phyloP scores from a whole-genome alignment of 225 moss, liverwort and hornwort genomes.

The Lunularia cruciata region DNA sequence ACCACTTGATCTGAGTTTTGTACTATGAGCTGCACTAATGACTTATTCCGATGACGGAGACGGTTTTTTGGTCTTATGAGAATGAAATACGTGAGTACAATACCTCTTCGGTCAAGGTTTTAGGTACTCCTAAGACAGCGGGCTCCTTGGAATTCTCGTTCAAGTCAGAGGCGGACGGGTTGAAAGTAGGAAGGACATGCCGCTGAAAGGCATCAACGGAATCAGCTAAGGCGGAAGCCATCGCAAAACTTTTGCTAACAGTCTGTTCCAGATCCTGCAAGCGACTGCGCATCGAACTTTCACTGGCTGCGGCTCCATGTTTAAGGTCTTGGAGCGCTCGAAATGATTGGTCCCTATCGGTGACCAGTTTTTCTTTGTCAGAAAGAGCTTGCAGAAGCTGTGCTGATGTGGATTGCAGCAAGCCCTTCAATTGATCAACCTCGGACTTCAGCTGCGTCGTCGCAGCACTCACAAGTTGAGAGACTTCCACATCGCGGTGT shows the following conservation, averaged over 20 bases:
- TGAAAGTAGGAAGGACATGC: constrained; percentile 86
- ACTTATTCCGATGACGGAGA: too few relatives aligned
- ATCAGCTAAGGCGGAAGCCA: constrained; percentile 50
- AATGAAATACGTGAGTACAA: neutral
- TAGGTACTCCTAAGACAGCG: constrained; percentile 36
- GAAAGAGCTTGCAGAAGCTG: constrained; percentile 71
- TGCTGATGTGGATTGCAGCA: constrained; percentile 75
- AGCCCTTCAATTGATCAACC: constrained; percentile 73
- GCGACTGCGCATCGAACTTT: constrained; percentile 47
- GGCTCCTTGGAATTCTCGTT: constrained; percentile 27
- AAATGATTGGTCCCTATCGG: constrained; percentile 61
- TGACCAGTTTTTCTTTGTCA: constrained; percentile 65
- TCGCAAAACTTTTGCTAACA: constrained; percentile 51
- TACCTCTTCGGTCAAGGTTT: constrained; percentile 67
- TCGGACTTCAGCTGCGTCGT: constrained; percentile 87
- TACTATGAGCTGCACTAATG: too few relatives aligned
- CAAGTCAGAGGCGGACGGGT: constrained; percentile 41
- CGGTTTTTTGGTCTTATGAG: neutral
- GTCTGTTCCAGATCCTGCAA: constrained; percentile 58
- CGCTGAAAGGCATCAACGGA: constrained; percentile 70
- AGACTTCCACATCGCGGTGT: constrained; percentile 94
- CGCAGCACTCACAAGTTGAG: constrained; percentile 69
- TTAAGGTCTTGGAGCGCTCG: constrained; percentile 52
- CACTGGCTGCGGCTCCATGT: constrained; percentile 42
- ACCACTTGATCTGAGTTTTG: too few relatives aligned